Conservation (phyloP, 345 rosid species). For the Kandelia obovata region DNA sequence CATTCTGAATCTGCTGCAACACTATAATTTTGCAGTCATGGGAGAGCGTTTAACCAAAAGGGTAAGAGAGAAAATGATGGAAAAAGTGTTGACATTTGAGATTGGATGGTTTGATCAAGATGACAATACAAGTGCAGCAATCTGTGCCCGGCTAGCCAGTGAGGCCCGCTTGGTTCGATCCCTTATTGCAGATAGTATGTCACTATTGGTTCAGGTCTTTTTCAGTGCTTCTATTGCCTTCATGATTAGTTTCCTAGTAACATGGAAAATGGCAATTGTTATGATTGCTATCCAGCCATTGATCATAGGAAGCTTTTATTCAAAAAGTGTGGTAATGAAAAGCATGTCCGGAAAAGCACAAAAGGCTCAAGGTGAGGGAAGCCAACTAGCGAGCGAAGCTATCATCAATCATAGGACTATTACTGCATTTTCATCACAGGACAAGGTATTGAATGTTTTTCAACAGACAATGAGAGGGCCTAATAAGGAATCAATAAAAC, state of each 20-base stretch:
- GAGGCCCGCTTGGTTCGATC: conserved; percentile 43
- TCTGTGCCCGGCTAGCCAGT: conserved; percentile 37
- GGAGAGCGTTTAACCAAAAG: conserved; percentile 42
- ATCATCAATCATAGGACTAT: conserved; percentile 47
- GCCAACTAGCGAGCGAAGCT: conserved; percentile 52
- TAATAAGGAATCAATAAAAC: conserved; percentile 35
- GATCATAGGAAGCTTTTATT: conserved; percentile 39
- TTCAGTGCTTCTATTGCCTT: conserved; percentile 38
- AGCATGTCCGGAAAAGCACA: conserved; percentile 43
- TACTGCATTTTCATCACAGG: conserved; percentile 47
- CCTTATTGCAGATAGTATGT: conserved; percentile 39
- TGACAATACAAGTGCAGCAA: conserved; percentile 45
- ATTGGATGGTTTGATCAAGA: conserved; percentile 51
- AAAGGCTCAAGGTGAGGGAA: conserved; percentile 37
- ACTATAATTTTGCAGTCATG: conserved; percentile 46
- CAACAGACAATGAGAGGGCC: conserved; percentile 36
- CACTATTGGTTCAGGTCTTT: conserved; percentile 38
- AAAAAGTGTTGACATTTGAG: conserved; percentile 42
- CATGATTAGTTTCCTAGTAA: conserved; percentile 26
- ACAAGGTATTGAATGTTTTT: conserved; percentile 35
- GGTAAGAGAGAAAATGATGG: conserved; percentile 37
- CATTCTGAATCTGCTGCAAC: conserved; percentile 39
- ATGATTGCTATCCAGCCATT: conserved; percentile 49
- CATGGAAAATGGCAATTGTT: conserved; percentile 46
- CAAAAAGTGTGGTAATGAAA: conserved; percentile 43